Evolutionary conservation across 129 eudicot species (phyloP).

Genomic region (Chrysanthemum seticuspe): DNA sequence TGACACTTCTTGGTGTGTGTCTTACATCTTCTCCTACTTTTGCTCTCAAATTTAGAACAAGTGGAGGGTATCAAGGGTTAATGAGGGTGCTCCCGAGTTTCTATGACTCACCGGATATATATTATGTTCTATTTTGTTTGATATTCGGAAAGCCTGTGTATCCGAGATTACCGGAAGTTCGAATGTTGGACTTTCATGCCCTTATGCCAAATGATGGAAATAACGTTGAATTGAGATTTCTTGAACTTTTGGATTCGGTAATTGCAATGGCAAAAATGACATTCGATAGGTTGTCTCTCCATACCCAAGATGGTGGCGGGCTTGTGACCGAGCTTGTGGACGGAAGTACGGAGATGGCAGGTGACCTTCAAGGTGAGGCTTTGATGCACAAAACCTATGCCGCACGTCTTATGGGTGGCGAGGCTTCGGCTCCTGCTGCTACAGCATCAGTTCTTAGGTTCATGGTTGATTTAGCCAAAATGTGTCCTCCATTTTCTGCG

Average conservation of each 20-base stretch:
- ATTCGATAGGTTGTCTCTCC: constrained; percentile 75
- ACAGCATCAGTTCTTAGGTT: constrained; percentile 90
- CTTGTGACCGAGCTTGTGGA: constrained; percentile 86
- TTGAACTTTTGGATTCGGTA: constrained; percentile 88
- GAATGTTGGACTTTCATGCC: constrained; percentile 94
- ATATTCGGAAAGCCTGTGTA: constrained; percentile 94
- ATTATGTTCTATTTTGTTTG: constrained; percentile 83
- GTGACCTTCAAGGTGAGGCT: constrained; percentile 99
- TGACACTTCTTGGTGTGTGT: constrained; percentile 94
- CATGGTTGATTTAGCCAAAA: constrained; percentile 94
- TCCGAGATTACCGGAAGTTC: constrained; percentile 97
- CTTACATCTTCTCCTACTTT: constrained; percentile 62
- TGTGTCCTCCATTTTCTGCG: constrained; percentile 86
- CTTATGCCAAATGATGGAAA: constrained; percentile 85
- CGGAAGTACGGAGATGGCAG: constrained; percentile 73
- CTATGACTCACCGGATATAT: constrained; percentile 96
- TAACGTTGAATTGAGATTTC: constrained; percentile 62
- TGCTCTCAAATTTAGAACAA: constrained; percentile 65
- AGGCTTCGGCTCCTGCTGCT: constrained; percentile 98
- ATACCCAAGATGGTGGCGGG: constrained; percentile 67
- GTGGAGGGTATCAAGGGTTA: constrained; percentile 93
- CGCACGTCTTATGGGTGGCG: constrained; percentile 99
- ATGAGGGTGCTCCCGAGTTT: constrained; percentile 88
- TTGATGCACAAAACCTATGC: constrained; percentile 99
- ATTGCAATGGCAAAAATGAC: constrained; percentile 94